These are phyloP conservation scores for Penicillium fimorum DNA, from an alignment of 495 filamentous ascomycete genomes.

Conservation along the genomic window DNA sequence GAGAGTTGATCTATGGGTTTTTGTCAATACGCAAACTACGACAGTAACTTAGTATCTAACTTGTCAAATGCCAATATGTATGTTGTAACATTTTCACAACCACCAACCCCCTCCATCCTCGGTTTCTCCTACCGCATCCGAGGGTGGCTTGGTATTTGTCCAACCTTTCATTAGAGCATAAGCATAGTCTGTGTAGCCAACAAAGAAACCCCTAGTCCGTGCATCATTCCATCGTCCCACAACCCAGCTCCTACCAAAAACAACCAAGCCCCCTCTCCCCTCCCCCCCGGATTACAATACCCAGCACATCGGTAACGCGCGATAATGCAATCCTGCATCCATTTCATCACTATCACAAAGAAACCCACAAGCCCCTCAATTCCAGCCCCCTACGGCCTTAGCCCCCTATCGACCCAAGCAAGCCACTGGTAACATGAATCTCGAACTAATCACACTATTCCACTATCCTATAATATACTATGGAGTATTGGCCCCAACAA, in stretches of 20 bases:
- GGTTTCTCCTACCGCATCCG: background rate
- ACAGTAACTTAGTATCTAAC: background rate
- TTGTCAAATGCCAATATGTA: background rate
- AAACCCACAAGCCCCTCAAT: background rate
- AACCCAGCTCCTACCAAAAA: background rate
- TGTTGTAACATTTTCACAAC: background rate
- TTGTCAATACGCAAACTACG: conserved; percentile 1
- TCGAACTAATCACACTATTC: background rate
- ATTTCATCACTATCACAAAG: background rate
- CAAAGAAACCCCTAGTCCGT: background rate
- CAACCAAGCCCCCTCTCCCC: background rate
- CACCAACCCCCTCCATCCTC: background rate
- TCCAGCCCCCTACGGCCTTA: background rate
- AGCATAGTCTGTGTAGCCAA: background rate
- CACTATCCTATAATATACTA: background rate
- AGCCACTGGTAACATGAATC: background rate
- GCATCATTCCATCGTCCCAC: background rate
- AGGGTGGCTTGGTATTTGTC: conserved; percentile 1
- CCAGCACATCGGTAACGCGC: background rate
- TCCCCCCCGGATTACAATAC: background rate
- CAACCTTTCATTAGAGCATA: background rate
- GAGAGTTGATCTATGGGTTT: background rate
- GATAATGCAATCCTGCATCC: background rate
- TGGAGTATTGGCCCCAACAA: background rate
- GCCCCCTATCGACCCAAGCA: background rate